Percentiles rank a stretch among this genome's conserved stretches.
Conservation (phyloP, 148 eudicot genomes). For the Arbutus unedo region DNA sequence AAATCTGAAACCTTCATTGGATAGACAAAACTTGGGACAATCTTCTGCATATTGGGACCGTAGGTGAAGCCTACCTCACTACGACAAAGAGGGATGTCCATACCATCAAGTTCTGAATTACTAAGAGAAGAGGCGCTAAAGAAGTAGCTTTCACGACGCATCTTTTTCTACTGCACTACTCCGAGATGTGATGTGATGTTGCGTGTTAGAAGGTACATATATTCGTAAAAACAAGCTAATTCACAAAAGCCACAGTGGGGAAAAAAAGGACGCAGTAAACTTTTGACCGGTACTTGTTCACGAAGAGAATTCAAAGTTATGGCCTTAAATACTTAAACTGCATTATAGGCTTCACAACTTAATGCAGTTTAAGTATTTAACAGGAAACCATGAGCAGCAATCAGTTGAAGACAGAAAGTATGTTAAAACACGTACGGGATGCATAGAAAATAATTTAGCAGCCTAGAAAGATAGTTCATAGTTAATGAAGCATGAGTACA, state of each 20-base stretch:
- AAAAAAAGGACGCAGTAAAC: background rate
- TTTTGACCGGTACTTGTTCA: background rate
- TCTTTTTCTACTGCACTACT: background rate
- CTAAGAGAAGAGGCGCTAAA: background rate
- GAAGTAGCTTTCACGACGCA: background rate
- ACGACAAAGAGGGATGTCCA: background rate
- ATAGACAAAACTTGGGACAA: background rate
- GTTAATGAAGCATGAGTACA: background rate
- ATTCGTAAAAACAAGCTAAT: constrained; percentile 6
- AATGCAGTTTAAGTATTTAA: background rate
- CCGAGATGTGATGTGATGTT: background rate
- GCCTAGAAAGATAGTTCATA: background rate
- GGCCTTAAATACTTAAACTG: too few species aligned
- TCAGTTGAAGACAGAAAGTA: background rate
- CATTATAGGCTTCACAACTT: background rate
- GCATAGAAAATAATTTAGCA: background rate
- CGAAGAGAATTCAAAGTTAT: background rate
- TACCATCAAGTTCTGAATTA: background rate
- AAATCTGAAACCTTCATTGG: background rate
- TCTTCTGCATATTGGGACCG: background rate
- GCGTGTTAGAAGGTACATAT: background rate
- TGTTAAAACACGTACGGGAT: background rate
- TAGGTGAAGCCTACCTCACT: background rate
- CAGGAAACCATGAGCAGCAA: background rate
- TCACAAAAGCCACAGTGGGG: background rate